Evolutionary conservation across 345 rosid genomes (phyloP), one percentile per base, ranked within the genome.

Genomic region (Boechera retrofracta): DNA sequence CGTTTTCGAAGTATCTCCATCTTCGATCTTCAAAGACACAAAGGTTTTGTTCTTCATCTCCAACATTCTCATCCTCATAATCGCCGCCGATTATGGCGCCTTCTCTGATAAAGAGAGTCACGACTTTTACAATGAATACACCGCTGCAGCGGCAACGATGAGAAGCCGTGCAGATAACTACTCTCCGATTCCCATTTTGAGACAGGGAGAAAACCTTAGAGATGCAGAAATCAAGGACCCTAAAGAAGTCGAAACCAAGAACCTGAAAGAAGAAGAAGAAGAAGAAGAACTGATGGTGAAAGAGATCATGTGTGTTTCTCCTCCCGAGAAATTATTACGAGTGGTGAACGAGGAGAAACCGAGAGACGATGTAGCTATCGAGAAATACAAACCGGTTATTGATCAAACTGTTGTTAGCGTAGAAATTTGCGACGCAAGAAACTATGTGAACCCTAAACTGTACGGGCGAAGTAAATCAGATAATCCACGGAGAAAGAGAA

Each of bases 11-110:
- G 51, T 89, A 51, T 90, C 94, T 62, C 89, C 88, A 31, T 82
- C 86, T 0, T 52, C 83, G 2, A 82, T 85, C n/a, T 53, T 90
- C 28, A 74, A 60, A 75, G 83, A 84, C 74, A 67, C 83, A 58
- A 87, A 83, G 26, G 81, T 91, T 58, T 88, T 86, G 89, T 89
- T 88, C 71, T 80, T 88, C 79, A 81, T 93, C 53, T 89, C 88
- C 77, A 89, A 87, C 82, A 84, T 86, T 71, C 80, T 88, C 44
- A 84, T 89, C 60, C 78, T 88, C 82, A 85, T 91, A 73, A 86
- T 89, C 15, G 83, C 87, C 1, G 86, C 81, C 11, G 94, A 89
- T 72, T 90, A 84, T 54, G 87, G 89, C 8, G 79, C 84, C 33
- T 92, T 85, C 81, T 78, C 83, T 4, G 69, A 82, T 24, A 73